A percentile compares a stretch with the other conserved stretches of the same genome.
These are phyloP conservation scores for Ceratocystis variospora DNA, from an alignment of 2,329 filamentous ascomycete species.

Conservation along the genomic window DNA sequence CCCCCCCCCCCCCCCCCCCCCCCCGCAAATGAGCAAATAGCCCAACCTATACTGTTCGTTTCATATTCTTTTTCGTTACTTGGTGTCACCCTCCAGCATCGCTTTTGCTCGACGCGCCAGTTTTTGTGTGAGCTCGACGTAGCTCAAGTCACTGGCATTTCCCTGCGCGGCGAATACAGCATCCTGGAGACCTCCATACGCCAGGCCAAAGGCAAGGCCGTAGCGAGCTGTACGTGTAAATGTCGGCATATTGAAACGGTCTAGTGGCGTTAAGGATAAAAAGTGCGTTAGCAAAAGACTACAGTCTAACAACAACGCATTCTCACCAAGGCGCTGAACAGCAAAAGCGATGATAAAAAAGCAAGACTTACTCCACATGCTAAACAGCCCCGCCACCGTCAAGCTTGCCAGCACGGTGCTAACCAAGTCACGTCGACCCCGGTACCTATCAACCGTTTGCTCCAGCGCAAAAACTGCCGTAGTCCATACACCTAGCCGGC, in stretches of 20 bases:
- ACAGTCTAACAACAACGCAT: not conserved
- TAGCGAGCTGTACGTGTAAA: constrained; percentile 65
- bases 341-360: not conserved
- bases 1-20: too few relatives aligned
- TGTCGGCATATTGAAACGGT: constrained; percentile 65
- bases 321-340: not conserved
- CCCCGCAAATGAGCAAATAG: too few relatives aligned
- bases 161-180: constrained; percentile 53
- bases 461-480: constrained; percentile 68
- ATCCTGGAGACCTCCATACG: constrained; percentile 73
- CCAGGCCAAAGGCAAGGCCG: constrained; percentile 64
- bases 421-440: constrained; percentile 57
- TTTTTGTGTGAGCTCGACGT: constrained; percentile 40
- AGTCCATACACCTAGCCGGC: constrained; percentile 57
- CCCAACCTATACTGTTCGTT: not conserved
- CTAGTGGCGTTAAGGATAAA: constrained; percentile 30
- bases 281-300: not conserved
- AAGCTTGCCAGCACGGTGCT: constrained; percentile 73
- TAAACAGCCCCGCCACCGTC: constrained; percentile 75
- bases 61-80: not conserved
- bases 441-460: constrained; percentile 66
- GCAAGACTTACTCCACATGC: constrained; percentile 57
- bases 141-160: constrained; percentile 47
- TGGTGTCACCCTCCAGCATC: not conserved
- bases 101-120: not conserved